A percentile compares a stretch with the other conserved stretches of the same genome.
phyloP scores from a whole-genome alignment of 352 stramenopile species.

The Pythium folliculosum region DNA sequence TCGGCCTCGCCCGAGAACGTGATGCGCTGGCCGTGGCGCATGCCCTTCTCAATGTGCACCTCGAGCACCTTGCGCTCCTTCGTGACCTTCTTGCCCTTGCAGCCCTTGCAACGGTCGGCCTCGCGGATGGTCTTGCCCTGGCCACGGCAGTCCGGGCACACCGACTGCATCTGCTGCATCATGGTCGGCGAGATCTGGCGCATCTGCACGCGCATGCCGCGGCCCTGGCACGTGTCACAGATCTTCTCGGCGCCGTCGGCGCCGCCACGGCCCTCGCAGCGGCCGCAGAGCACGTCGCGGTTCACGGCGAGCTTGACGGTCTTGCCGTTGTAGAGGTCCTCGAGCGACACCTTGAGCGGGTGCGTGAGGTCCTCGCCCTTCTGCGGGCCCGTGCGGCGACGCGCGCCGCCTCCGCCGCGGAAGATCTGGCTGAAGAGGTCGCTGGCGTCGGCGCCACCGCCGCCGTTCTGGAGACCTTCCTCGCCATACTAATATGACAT shows the following conservation, averaged over 20 bases:
- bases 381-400: slow-evolving; percentile 81
- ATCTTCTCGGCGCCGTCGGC: slow-evolving; percentile 93
- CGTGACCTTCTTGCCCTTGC: slow-evolving; percentile 93
- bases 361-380: slow-evolving; percentile 96
- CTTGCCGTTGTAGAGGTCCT: slow-evolving; percentile 99
- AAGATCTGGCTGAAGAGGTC: slow-evolving; percentile 99
- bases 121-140: slow-evolving; percentile 95
- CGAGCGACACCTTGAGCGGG: slow-evolving; percentile 95
- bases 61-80: slow-evolving; percentile 98
- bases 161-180: slow-evolving; percentile 97
- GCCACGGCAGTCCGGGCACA: slow-evolving; percentile 93
- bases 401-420: slow-evolving; percentile 57
- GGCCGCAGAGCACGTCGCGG: slow-evolving; percentile 90
- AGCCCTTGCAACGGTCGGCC: slow-evolving; percentile 91
- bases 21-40: slow-evolving; percentile 97
- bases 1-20: slow-evolving; percentile 96
- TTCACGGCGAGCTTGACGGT: slow-evolving; percentile 98
- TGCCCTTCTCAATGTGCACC: slow-evolving; percentile 98
- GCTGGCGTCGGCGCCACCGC: slow-evolving; percentile 61
- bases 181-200: slow-evolving; percentile 98
- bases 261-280: slow-evolving; percentile 89
- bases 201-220: slow-evolving; percentile 94
- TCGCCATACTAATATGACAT: slow-evolving; percentile 86
- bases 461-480: slow-evolving; percentile 95
- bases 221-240: slow-evolving; percentile 95